Base-by-base conservation (phyloP, 768 basidiomycete genomes). In the Leucocoprinus sp. region DNA sequence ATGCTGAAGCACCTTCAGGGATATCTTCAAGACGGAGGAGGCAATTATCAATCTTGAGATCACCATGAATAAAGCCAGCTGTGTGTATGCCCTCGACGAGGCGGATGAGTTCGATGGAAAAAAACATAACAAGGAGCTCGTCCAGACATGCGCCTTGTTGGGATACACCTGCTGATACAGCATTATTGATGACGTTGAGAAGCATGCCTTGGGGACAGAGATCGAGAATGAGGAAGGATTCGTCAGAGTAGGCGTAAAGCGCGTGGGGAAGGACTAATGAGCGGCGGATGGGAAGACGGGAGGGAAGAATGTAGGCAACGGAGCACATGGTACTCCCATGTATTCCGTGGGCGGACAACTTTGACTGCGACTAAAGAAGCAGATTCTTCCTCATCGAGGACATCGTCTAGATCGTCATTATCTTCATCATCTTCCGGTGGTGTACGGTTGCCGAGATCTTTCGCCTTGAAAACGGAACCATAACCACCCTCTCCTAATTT, bases 1-100 rank as follows among this genome's bases (percentile, higher is more conserved):
- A 91, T 1, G 77, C 71, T 0, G 81, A 69, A 0, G 74, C 63
- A 1, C 81, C 80, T 2, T 81, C 82, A 1, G 83, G 82, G 3
- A 86, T 80, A 42, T 89, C 85, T 52, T 91, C 85, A 36, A 99
- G 73, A 4, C 96, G 81, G 7, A 98, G 70, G n/a, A 99, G 75
- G 60, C 93, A 96, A 65, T 99, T 99, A 66, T 99, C 96, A 61
- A 98, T 96, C 70, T 99, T 99, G 52, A 99, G 75, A 65, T 99
- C 96, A 24, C 96, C 95, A 57, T 99, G 96, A 54, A 99, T 88
- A 67, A 98, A 89, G 8, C 91, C 89, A 0, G 73, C 67, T 12
- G 58, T 46, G 60, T 98, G 96, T 60, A 97, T 76, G 14, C 74
- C 81, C 57, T 93, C 92, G 34, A 97, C 64, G 8, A 87, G 64